A percentile compares a stretch with the other conserved stretches of the same genome.
These are phyloP conservation scores for Talinum fruticosum DNA, from an alignment of 148 eudicot genomes.

Conservation along the genomic window DNA sequence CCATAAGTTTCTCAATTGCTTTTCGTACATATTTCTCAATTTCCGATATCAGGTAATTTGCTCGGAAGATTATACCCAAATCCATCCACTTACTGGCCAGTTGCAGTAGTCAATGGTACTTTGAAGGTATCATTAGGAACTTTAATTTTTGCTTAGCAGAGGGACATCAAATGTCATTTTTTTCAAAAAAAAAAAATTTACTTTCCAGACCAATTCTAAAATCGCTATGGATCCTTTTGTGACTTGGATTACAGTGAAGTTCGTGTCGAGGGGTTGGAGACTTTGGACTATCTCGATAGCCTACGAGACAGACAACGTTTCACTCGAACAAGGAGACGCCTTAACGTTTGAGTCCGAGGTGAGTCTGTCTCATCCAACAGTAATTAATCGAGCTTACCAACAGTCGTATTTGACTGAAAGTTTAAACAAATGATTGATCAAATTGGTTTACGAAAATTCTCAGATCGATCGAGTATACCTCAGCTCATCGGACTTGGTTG, in stretches of 20 bases:
- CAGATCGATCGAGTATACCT: slow-evolving; percentile 83
- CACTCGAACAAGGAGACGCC: slow-evolving; percentile 98
- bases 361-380: not conserved
- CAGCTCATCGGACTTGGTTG: slow-evolving; percentile 54
- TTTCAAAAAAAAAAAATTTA: no score
- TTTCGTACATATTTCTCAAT: slow-evolving; percentile 76
- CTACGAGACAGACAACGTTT: slow-evolving; percentile 61
- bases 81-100: not conserved
- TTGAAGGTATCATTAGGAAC: not conserved
- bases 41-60: slow-evolving; percentile 81
- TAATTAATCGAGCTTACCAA: no score
- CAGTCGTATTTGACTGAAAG: no score
- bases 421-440: no score
- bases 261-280: slow-evolving; percentile 93
- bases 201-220: no score
- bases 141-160: not conserved
- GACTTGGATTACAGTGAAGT: slow-evolving; percentile 67
- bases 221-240: not conserved
- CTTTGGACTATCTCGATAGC: slow-evolving; percentile 80
- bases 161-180: not conserved
- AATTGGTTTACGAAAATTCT: not conserved
- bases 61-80: not conserved
- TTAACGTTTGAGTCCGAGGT: slow-evolving; percentile 96
- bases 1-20: slow-evolving; percentile 79
- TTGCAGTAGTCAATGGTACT: slow-evolving; percentile 4